A percentile compares a stretch with the other conserved stretches of the same genome.
Evolutionary conservation across 2,329 filamentous ascomycete species (phyloP).

Genomic region (Plectosphaerella plurivora): DNA sequence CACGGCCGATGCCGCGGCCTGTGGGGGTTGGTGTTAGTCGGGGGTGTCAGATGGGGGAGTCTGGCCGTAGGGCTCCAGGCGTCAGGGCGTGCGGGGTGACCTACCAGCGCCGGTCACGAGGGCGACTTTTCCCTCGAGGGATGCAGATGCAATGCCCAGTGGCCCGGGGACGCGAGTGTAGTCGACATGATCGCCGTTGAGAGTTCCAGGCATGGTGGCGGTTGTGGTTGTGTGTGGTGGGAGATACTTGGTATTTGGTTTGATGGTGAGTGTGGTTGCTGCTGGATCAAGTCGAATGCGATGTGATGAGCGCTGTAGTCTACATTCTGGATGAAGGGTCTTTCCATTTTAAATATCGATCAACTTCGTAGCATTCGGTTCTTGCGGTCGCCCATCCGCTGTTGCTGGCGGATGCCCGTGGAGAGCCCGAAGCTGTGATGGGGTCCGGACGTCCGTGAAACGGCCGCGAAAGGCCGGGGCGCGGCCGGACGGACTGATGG

Average conservation of each 20-base stretch:
- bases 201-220: constrained; percentile 26
- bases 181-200: constrained; percentile 20
- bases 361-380: no score
- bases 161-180: constrained; percentile 32
- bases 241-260: background rate
- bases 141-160: constrained; percentile 40
- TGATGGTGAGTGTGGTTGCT: background rate
- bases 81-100: constrained; percentile 10
- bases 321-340: no score
- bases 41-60: background rate
- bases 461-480: background rate
- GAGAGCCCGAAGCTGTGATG: background rate
- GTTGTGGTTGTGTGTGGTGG: background rate
- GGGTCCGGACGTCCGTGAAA: constrained; percentile 3
- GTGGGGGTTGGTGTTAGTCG: background rate
- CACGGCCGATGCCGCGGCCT: constrained; percentile 55
- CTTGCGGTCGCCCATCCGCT: no score
- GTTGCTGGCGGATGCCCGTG: constrained; percentile 1
- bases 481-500: no score
- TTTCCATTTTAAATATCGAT: no score
- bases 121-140: constrained; percentile 78
- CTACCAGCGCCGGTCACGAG: constrained; percentile 67
- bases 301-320: background rate
- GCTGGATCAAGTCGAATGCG: background rate
- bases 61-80: background rate